A percentile compares a stretch with the other conserved stretches of the same genome.
Evolutionary conservation across 257 asterid species (phyloP).

Genomic region (Capsicum baccatum): DNA sequence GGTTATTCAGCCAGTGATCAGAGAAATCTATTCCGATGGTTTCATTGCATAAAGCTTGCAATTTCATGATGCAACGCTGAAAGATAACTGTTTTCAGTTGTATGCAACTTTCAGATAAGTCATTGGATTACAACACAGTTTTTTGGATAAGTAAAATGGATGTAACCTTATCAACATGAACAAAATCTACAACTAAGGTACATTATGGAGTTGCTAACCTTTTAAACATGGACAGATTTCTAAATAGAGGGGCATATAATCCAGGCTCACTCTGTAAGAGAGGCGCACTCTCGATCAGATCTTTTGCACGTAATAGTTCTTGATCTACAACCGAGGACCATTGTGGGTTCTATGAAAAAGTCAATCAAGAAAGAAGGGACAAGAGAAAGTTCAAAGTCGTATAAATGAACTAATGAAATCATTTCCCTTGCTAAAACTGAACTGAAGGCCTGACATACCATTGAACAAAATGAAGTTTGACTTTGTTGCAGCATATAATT

Average conservation of each 20-base stretch:
- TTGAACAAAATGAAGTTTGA: conserved; percentile 33
- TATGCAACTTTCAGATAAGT: not conserved
- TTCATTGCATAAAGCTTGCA: conserved; percentile 5
- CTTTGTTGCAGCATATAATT: conserved; percentile 41
- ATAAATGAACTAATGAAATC: not conserved
- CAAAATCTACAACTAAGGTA: not conserved
- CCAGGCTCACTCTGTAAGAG: conserved; percentile 27
- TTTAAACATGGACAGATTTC: conserved; percentile 43
- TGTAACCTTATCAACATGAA: not conserved
- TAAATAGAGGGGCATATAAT: conserved; percentile 42
- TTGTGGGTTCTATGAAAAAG: conserved; percentile 37
- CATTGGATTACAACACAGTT: not conserved
- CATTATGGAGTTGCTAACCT: conserved; percentile 37
- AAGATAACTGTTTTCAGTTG: not conserved
- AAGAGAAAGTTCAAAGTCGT: not conserved
- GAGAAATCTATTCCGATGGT: not conserved
- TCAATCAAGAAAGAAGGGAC: not conserved
- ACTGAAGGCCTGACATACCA: conserved; percentile 31
- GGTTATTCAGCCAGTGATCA: not conserved
- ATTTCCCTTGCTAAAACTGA: not conserved
- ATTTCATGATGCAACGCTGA: not conserved
- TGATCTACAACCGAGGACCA: conserved; percentile 40
- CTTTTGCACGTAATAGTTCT: conserved; percentile 41
- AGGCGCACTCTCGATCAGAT: conserved; percentile 42
- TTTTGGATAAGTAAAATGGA: not conserved